phyloP scores from a whole-genome alignment of 208 protist genomes.

The Acanthamoeba castellanii region DNA sequence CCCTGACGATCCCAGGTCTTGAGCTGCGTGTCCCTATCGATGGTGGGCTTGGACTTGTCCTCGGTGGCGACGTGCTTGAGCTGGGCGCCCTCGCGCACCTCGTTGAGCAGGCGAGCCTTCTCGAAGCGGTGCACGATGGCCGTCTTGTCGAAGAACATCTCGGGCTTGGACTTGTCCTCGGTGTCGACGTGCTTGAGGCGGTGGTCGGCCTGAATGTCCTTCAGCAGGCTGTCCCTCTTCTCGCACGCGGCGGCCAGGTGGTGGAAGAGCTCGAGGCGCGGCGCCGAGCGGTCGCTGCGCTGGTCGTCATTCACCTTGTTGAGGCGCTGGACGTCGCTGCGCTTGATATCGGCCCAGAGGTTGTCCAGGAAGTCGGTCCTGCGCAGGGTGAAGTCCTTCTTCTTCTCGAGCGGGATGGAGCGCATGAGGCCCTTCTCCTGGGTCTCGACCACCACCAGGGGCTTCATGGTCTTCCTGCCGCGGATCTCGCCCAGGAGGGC shows the following conservation, averaged over 20 bases:
- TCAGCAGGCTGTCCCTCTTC: neutral
- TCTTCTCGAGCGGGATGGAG: neutral
- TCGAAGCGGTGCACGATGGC: neutral
- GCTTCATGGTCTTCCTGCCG: conserved; percentile 19
- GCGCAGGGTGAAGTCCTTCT: neutral
- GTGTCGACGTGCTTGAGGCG: conserved; percentile 58
- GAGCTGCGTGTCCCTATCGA: neutral
- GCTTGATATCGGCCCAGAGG: neutral
- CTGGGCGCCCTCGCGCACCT: neutral
- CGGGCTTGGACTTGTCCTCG: conserved; percentile 29
- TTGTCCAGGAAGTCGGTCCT: neutral
- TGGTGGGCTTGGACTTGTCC: conserved; percentile 45
- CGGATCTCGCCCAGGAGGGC: conserved; percentile 18
- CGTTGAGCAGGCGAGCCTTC: conserved; percentile 45
- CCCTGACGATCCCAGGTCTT: conserved; percentile 25
- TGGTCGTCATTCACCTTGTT: neutral
- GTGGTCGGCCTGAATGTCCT: neutral
- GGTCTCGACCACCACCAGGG: neutral
- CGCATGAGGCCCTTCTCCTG: conserved; percentile 11
- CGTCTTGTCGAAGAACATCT: conserved; percentile 12
- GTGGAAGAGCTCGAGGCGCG: neutral
- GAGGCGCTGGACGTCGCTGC: conserved; percentile 7
- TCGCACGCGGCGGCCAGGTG: neutral
- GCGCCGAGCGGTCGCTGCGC: neutral
- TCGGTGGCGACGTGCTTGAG: conserved; percentile 48